Evolutionary conservation across 257 asterid species (phyloP).

Genomic region (Nicotiana sylvestris): DNA sequence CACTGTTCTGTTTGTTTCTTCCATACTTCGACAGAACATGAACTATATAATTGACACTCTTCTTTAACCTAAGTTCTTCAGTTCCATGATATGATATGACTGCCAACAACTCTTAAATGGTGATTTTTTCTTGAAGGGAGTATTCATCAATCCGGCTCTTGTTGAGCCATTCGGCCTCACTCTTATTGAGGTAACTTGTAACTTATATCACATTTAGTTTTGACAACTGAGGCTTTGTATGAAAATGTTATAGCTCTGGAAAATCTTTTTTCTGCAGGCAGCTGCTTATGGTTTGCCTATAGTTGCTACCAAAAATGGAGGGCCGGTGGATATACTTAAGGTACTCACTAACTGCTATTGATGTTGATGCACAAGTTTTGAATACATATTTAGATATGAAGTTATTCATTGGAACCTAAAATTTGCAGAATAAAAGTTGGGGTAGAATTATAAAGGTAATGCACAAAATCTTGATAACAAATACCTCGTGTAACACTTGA

Average conservation of each 20-base stretch:
- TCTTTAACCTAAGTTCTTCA: neutral
- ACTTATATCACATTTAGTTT: neutral
- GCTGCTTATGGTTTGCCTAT: constrained; percentile 69
- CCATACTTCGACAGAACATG: neutral
- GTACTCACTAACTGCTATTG: constrained; percentile 25
- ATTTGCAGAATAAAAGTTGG: neutral
- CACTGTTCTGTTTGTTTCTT: neutral
- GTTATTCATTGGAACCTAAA: neutral
- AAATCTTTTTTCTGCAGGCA: constrained; percentile 39
- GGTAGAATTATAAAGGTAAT: neutral
- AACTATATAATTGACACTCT: neutral
- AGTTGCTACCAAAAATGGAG: constrained; percentile 69
- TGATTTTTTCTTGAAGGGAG: constrained; percentile 43
- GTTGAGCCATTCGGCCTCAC: constrained; percentile 75
- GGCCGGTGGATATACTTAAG: constrained; percentile 63
- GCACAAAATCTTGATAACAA: constrained; percentile 2
- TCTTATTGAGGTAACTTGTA: constrained; percentile 55
- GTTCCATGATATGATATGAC: constrained; percentile 8
- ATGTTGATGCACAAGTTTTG: neutral
- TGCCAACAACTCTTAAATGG: constrained; percentile 24
- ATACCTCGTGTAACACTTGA: neutral
- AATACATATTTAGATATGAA: neutral
- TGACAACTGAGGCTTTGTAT: neutral
- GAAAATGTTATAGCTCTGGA: neutral
- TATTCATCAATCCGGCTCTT: constrained; percentile 70